phyloP scores from a whole-genome alignment of 2,329 filamentous ascomycete genomes.

The Colletotrichum karsti region DNA sequence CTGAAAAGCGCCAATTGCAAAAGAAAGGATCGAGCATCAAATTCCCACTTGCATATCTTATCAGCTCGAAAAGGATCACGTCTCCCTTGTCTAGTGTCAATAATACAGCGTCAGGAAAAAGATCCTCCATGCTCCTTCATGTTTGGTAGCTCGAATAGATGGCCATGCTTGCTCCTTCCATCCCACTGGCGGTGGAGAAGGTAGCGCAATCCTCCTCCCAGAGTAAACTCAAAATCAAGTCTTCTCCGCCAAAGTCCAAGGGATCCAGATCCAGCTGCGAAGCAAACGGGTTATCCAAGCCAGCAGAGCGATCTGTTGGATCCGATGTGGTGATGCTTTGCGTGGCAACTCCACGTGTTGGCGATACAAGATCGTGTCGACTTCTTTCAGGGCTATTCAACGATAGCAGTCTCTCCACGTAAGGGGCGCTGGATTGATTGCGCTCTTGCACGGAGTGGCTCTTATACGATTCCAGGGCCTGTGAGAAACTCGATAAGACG shows the following conservation, averaged over 20 bases:
- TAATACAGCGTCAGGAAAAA: too few species aligned
- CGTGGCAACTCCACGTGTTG: neutral
- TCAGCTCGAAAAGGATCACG: too few species aligned
- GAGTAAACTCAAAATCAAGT: neutral
- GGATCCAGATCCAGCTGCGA: neutral
- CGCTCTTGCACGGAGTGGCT: neutral
- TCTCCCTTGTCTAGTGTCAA: too few species aligned
- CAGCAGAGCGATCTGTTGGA: neutral
- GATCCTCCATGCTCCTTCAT: too few species aligned
- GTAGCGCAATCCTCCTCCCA: neutral
- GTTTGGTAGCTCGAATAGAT: neutral
- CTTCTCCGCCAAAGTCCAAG: neutral
- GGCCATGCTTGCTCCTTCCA: neutral
- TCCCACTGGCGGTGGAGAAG: neutral
- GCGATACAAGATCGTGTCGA: neutral
- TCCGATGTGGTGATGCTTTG: neutral
- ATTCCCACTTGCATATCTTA: too few species aligned
- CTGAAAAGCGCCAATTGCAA: too few species aligned
- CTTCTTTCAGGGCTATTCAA: neutral
- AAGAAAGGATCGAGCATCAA: too few species aligned
- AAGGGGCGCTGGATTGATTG: neutral
- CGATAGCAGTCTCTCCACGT: constrained; percentile 1
- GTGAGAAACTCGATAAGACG: neutral
- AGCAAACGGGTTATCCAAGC: neutral
- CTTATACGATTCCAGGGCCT: neutral